These are phyloP conservation scores for Colletotrichum aenigma DNA, from an alignment of 2,329 filamentous ascomycete genomes.

Conservation along the genomic window DNA sequence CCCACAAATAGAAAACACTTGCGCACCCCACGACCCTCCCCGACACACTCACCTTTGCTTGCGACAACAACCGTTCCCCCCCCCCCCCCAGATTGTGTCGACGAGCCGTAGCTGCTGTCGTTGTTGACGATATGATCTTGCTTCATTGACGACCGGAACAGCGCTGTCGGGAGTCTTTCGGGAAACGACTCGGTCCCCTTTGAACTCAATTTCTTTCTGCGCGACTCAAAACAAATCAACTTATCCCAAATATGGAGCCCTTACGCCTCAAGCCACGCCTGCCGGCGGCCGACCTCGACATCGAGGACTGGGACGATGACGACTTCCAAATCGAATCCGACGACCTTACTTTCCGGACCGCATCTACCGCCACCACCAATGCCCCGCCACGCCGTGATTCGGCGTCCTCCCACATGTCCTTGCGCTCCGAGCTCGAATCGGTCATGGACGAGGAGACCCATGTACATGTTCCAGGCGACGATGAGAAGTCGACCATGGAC, in stretches of 20 bases:
- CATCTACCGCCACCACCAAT: constrained; percentile 46
- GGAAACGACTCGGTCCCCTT: not conserved
- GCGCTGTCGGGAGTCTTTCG: constrained; percentile 17
- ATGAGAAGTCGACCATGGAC: constrained; percentile 81
- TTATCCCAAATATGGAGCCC: constrained; percentile 52
- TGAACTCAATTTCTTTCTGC: constrained; percentile 2
- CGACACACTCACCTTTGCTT: not conserved
- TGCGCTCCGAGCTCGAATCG: constrained; percentile 82
- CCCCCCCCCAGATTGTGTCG: constrained; percentile 23
- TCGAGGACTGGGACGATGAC: constrained; percentile 83
- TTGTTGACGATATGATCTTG: constrained; percentile 27
- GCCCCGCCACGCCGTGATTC: constrained; percentile 70
- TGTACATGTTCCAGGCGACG: constrained; percentile 81
- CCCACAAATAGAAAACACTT: not conserved
- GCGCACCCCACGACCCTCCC: not conserved
- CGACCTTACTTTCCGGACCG: constrained; percentile 64
- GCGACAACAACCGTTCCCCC: not conserved
- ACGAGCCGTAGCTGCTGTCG: constrained; percentile 9
- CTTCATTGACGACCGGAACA: constrained; percentile 20
- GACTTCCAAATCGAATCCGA: constrained; percentile 75
- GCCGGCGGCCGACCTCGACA: constrained; percentile 57
- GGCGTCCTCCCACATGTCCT: constrained; percentile 80
- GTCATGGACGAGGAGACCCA: constrained; percentile 83
- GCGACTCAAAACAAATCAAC: not conserved
- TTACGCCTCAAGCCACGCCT: constrained; percentile 57